phyloP scores from a whole-genome alignment of 2,329 filamentous ascomycete genomes.

The Microcyclospora tardicrescens region DNA sequence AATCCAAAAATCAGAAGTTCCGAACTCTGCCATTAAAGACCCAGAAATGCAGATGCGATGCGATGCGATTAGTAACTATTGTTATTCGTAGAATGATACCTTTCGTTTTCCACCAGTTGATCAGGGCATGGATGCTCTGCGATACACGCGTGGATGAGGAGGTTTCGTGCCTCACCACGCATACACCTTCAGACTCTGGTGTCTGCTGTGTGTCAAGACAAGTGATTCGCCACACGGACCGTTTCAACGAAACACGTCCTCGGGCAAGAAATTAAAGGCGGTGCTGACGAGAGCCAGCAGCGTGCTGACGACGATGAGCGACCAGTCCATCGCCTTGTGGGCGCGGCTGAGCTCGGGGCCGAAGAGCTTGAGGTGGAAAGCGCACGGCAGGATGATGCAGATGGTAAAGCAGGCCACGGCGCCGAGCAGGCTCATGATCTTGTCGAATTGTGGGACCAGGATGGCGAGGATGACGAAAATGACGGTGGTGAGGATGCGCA shows the following conservation, averaged over 20 bases:
- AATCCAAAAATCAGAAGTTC: too few relatives aligned
- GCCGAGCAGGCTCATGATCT: conserved; percentile 83
- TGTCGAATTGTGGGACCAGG: conserved; percentile 66
- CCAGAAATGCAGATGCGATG: too few relatives aligned
- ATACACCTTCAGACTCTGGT: too few relatives aligned
- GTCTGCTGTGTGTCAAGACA: too few relatives aligned
- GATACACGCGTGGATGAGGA: too few relatives aligned
- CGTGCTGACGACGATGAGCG: conserved; percentile 55
- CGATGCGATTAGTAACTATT: too few relatives aligned
- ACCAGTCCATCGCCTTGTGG: conserved; percentile 56
- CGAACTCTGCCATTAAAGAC: too few relatives aligned
- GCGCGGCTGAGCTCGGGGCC: conserved; percentile 50
- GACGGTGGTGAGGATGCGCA: conserved; percentile 56
- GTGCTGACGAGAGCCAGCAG: conserved; percentile 65
- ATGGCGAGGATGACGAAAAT: conserved; percentile 65
- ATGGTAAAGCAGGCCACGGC: conserved; percentile 86
- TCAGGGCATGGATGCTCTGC: too few relatives aligned
- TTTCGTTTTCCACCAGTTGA: too few relatives aligned
- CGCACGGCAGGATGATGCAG: conserved; percentile 77
- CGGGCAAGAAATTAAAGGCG: conserved; percentile 77
- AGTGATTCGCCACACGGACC: too few relatives aligned
- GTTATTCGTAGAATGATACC: too few relatives aligned
- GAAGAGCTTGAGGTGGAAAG: conserved; percentile 86
- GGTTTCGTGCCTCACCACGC: too few relatives aligned
- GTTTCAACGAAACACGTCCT: conserved; percentile 30